These are phyloP conservation scores for Aspergillus arachidicola DNA, from an alignment of 2,329 filamentous ascomycete genomes.

Conservation along the genomic window DNA sequence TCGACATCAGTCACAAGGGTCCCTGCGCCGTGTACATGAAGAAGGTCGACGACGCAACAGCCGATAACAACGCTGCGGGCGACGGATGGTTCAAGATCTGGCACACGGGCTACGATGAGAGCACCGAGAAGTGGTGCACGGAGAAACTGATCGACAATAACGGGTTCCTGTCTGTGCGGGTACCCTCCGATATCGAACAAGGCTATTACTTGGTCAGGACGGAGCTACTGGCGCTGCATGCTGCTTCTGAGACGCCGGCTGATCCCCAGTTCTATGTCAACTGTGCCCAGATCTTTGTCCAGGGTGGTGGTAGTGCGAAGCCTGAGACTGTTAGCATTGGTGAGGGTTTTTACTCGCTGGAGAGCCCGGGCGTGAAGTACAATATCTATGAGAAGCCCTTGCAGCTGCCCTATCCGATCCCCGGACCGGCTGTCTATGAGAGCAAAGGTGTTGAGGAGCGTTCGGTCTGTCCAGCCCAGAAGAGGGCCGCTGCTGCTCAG, in stretches of 20 bases:
- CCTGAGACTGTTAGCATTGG: constrained; percentile 65
- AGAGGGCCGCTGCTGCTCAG: constrained; percentile 31
- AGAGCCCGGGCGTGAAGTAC: constrained; percentile 61
- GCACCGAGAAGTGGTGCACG: constrained; percentile 66
- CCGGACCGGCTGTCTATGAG: constrained; percentile 60
- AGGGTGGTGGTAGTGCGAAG: constrained; percentile 51
- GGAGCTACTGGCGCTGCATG: constrained; percentile 70
- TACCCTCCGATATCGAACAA: constrained; percentile 63
- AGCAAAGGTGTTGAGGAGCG: constrained; percentile 31
- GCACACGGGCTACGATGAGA: constrained; percentile 65
- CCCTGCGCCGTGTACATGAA: constrained; percentile 76
- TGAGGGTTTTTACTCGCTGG: constrained; percentile 59
- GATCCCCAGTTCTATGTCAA: constrained; percentile 74
- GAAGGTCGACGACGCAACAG: constrained; percentile 60
- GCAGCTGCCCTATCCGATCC: constrained; percentile 59
- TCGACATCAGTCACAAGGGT: constrained; percentile 66
- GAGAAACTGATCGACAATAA: constrained; percentile 67
- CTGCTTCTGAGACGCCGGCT: constrained; percentile 53
- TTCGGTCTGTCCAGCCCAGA: constrained; percentile 11
- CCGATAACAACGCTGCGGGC: constrained; percentile 57
- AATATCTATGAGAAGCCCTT: constrained; percentile 62
- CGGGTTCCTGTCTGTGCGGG: constrained; percentile 63
- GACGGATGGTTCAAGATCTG: constrained; percentile 79
- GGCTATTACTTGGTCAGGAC: constrained; percentile 73
- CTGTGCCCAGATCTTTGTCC: constrained; percentile 71